phyloP scores from a whole-genome alignment of 2,329 filamentous ascomycete species.

The Fusarium concolor region DNA sequence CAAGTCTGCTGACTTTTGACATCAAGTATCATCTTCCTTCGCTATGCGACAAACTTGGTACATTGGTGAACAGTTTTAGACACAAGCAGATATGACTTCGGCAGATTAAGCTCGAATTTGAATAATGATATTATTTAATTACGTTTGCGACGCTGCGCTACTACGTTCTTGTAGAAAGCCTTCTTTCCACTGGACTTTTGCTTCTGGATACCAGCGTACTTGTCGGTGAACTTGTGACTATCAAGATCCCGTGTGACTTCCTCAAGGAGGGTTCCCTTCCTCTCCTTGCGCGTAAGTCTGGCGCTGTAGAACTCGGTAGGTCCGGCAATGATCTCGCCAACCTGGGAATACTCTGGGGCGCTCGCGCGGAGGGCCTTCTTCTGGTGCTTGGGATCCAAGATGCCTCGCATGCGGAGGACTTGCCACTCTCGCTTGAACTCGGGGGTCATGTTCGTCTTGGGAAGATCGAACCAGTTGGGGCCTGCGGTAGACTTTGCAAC shows the following conservation, averaged over 20 bases:
- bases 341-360: conserved; percentile 83
- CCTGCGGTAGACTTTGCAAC: conserved; percentile 71
- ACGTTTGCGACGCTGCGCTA: conserved; percentile 56
- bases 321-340: conserved; percentile 89
- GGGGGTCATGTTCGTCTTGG: conserved; percentile 83
- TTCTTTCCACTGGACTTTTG: conserved; percentile 90
- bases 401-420: conserved; percentile 86
- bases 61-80: background rate
- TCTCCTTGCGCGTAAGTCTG: conserved; percentile 85
- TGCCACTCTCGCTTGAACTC: conserved; percentile 91
- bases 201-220: conserved; percentile 86
- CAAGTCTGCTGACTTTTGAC: too few species aligned
- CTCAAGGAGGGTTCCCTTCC: conserved; percentile 87
- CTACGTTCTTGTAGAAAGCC: conserved; percentile 84
- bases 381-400: conserved; percentile 92
- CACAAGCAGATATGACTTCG: background rate
- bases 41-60: background rate
- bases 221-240: conserved; percentile 81
- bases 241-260: conserved; percentile 71
- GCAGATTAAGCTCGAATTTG: background rate
- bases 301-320: conserved; percentile 88
- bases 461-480: conserved; percentile 86
- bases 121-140: conserved; percentile 32
- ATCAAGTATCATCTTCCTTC: background rate
- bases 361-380: conserved; percentile 82